These are phyloP conservation scores for Mortierella sp. DNA, from an alignment of 371 early-diverging fungal genomes.

Conservation along the genomic window DNA sequence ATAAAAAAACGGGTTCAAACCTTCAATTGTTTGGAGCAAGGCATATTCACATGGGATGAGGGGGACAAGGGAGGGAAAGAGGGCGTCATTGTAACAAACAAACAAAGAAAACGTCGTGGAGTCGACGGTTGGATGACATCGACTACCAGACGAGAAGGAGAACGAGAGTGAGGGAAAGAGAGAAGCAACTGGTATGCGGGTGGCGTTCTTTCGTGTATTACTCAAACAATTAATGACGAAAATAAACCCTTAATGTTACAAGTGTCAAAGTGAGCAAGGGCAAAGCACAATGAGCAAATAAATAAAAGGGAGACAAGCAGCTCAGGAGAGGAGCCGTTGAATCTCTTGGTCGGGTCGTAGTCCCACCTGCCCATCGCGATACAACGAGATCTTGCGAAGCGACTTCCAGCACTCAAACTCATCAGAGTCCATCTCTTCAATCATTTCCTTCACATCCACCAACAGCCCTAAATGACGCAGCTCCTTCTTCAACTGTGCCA, in stretches of 20 bases:
- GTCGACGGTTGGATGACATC: too few species aligned
- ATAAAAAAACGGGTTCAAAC: neutral
- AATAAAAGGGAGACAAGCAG: neutral
- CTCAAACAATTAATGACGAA: neutral
- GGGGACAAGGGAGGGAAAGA: neutral
- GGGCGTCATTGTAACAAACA: too few species aligned
- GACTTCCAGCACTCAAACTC: slow-evolving; percentile 10
- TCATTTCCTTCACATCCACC: slow-evolving; percentile 11
- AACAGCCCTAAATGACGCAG: neutral
- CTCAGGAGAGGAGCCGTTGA: slow-evolving; percentile 3
- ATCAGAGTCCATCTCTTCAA: slow-evolving; percentile 11
- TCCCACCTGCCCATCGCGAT: neutral
- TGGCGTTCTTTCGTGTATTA: too few species aligned
- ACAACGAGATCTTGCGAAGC: slow-evolving; percentile 1
- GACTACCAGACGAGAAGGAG: too few species aligned
- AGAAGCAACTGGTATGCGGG: neutral
- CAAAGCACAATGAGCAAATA: neutral
- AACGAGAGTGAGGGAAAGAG: neutral
- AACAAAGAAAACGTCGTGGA: too few species aligned
- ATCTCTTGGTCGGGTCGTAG: slow-evolving; percentile 4
- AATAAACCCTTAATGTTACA: neutral
- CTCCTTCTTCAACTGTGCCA: neutral
- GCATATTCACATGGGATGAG: neutral
- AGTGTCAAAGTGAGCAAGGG: neutral
- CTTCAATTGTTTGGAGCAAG: neutral